A percentile compares a stretch with the other conserved stretches of the same genome.
phyloP scores from a whole-genome alignment of 768 basidiomycete species.

The Rhodotorula toruloides region DNA sequence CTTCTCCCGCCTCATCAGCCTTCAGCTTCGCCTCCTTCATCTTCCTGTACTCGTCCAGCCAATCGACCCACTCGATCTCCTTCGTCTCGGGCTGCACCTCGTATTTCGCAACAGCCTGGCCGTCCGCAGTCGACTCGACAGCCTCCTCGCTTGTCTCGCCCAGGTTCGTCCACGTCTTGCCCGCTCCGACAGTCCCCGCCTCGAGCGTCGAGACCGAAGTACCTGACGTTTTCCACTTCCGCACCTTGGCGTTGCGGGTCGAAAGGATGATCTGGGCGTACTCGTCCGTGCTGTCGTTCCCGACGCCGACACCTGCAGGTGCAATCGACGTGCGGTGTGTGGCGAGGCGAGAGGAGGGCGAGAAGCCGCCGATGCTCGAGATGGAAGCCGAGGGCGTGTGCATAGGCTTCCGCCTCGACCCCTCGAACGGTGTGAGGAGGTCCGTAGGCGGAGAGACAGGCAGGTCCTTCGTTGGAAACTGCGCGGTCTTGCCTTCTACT shows the following conservation, averaged over 20 bases:
- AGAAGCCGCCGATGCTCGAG: background rate
- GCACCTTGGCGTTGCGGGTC: constrained; percentile 49
- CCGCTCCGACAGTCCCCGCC: constrained; percentile 9
- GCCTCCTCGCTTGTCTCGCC: constrained; percentile 17
- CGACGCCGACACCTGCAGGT: background rate
- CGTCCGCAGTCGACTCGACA: background rate
- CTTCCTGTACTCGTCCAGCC: constrained; percentile 50
- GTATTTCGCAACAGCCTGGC: background rate
- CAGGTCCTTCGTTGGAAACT: too few species aligned
- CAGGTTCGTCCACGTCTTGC: constrained; percentile 8
- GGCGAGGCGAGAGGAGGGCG: constrained; percentile 1
- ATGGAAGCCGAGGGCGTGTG: constrained; percentile 9
- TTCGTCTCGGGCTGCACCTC: constrained; percentile 15
- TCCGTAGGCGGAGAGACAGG: background rate
- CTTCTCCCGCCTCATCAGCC: constrained; percentile 36
- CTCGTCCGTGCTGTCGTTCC: constrained; percentile 33
- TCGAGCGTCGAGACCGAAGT: constrained; percentile 8
- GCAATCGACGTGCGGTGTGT: constrained; percentile 27
- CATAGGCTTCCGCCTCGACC: too few species aligned
- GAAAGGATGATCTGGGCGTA: constrained; percentile 48
- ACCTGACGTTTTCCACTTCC: constrained; percentile 46
- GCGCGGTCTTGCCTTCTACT: too few species aligned
- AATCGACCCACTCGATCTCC: constrained; percentile 52
- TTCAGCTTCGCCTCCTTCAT: constrained; percentile 50
- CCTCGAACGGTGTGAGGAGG: too few species aligned